Evolutionary conservation across 1,284 basidiomycete genomes (phyloP), one percentile per base, ranked within the genome.

Genomic region (Cutaneotrichosporon mucoides): DNA sequence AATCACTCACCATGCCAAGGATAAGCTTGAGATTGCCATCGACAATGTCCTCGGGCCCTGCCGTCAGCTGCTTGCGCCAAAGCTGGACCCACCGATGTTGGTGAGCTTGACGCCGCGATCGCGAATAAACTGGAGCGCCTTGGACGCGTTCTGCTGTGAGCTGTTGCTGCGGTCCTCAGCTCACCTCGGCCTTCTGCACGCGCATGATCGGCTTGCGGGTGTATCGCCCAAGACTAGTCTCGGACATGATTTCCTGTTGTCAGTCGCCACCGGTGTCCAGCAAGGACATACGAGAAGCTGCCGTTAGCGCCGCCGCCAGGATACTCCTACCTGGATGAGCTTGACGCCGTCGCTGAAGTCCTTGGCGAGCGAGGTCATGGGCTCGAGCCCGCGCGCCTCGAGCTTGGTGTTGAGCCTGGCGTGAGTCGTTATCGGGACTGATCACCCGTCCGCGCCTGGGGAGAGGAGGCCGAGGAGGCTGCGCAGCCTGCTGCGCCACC

Each of bases 11-110:
- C 90, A 98, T 94, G 40, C 95, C 95, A 13, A 99, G 84, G 55
- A 96, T 97, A 58, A 99, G 88, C 78, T 99, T 99, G 63, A 95
- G 79, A 76, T 97, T 97, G 35, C 94, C 94, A 75, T 99, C 95
- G 61, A 98, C 93, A 73, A 98, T 97, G 76, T 99, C 94, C 92
- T 69, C 54, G 6, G 66, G 68, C 2, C 71, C 69, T 69, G 53
- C 4, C 10, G 40, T 63, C 35, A 63, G 54, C 3, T 34, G 24
- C 2, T 42, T 36, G 36, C 55, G 15, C 15, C n/a, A 13, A 37
- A 15, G 10, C 52, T 7, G n/a, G 5, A 57, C 71, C n/a, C 88
- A 48, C 95, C 94, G 57, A 99, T 97, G 76, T 98, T 99, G 37
- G 95, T 99, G 63, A 99, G 82, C 71, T 95, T 94, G 56, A 99